phyloP scores from a whole-genome alignment of 179 eudicot species.

The Beta corolliflora region DNA sequence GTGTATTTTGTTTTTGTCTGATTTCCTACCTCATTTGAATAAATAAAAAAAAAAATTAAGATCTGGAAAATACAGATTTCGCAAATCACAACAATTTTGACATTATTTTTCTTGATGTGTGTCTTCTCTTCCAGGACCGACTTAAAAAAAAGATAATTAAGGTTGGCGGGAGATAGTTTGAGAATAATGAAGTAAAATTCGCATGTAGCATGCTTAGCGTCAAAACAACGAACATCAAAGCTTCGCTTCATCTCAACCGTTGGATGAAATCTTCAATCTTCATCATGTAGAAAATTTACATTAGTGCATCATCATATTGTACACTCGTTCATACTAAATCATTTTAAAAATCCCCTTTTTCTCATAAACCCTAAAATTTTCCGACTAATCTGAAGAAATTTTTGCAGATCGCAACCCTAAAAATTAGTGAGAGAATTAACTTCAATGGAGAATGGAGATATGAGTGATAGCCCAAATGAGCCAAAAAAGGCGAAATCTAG shows the following conservation, averaged over 20 bases:
- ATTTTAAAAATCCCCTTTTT: neutral
- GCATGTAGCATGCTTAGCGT: neutral
- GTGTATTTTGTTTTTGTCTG: too few relatives aligned
- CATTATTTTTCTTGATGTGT: too few relatives aligned
- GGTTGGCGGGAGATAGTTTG: neutral
- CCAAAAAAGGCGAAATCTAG: constrained; percentile 65
- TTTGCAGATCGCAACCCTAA: neutral
- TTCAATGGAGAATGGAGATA: constrained; percentile 33
- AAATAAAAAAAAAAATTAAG: too few relatives aligned
- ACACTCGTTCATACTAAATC: constrained; percentile 3
- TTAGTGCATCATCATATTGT: neutral
- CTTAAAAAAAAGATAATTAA: too few relatives aligned
- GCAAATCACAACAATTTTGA: too few relatives aligned
- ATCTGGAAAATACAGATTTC: too few relatives aligned
- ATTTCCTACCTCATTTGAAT: too few relatives aligned
- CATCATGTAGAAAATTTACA: too few relatives aligned
- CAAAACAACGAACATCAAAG: neutral
- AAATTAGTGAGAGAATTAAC: neutral
- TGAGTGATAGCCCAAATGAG: constrained; percentile 58
- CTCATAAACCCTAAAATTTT: constrained; percentile 17
- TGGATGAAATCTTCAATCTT: neutral
- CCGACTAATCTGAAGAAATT: neutral
- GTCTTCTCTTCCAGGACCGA: too few relatives aligned
- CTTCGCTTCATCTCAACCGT: neutral
- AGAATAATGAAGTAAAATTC: neutral